Conservation (phyloP, 2,329 filamentous ascomycete genomes). For the Fusarium nelsonii region DNA sequence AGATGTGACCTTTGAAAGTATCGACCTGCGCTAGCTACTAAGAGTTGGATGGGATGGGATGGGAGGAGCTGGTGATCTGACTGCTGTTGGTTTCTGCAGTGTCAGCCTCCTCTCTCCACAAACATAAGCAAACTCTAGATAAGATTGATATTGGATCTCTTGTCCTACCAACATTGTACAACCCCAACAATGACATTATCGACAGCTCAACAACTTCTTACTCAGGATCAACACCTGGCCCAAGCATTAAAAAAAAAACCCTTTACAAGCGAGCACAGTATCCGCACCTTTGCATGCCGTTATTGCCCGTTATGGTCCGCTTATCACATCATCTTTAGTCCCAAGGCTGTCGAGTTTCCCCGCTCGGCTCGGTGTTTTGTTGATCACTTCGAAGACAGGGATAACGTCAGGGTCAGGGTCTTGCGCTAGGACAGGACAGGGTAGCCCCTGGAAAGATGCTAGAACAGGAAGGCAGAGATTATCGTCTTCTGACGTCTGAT, state of each 20-base stretch:
- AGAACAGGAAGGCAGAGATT: conserved; percentile 23
- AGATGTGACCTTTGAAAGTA: neutral
- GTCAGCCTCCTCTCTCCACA: conserved; percentile 30
- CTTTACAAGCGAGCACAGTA: conserved; percentile 1
- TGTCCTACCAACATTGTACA: conserved; percentile 4
- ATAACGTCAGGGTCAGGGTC: conserved; percentile 20
- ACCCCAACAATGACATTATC: neutral
- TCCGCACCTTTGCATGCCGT: conserved; percentile 12
- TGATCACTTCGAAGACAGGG: conserved; percentile 16
- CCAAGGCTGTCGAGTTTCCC: conserved; percentile 30
- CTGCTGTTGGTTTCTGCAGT: conserved; percentile 9
- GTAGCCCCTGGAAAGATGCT: conserved; percentile 25
- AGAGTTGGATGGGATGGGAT: conserved; percentile 7
- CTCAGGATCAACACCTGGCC: neutral
- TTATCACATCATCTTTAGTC: conserved; percentile 29
- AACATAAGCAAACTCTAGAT: conserved; percentile 31
- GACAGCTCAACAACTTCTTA: neutral
- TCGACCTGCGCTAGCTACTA: neutral
- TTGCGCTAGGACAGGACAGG: conserved; percentile 23
- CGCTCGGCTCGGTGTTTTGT: conserved; percentile 29
- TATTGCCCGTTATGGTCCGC: conserved; percentile 37
- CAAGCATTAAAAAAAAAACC: neutral
- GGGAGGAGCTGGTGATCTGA: conserved; percentile 17
- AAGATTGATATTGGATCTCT: conserved; percentile 16
- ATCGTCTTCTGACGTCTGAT: conserved; percentile 13